These are phyloP conservation scores for Falciphora oryzae DNA, from an alignment of 2,329 filamentous ascomycete genomes.

Conservation along the genomic window DNA sequence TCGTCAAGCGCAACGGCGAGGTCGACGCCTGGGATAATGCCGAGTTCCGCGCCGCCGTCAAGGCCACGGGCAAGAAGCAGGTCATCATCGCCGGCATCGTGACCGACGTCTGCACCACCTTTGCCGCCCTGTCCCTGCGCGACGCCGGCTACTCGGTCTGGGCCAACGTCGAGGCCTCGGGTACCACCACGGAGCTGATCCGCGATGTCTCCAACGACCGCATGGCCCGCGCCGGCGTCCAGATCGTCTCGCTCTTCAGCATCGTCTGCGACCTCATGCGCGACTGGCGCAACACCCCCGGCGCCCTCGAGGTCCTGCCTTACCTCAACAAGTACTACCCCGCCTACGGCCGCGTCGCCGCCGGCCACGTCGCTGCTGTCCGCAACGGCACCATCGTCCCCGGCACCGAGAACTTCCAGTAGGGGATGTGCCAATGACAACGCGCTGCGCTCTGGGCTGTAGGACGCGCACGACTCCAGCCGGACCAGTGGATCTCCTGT, in stretches of 20 bases:
- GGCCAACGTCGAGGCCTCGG: conserved; percentile 66
- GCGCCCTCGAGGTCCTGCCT: conserved; percentile 51
- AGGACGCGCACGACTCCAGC: too few relatives aligned
- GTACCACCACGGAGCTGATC: conserved; percentile 56
- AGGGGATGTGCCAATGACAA: background rate
- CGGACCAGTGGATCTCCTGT: too few relatives aligned
- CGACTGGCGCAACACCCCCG: conserved; percentile 56
- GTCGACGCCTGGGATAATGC: conserved; percentile 73
- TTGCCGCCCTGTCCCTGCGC: conserved; percentile 66
- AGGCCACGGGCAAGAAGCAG: conserved; percentile 60
- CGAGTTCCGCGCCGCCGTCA: conserved; percentile 60
- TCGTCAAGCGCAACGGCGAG: conserved; percentile 64
- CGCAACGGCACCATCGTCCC: conserved; percentile 52
- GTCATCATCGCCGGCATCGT: conserved; percentile 67
- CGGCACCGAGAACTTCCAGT: conserved; percentile 25
- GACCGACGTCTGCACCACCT: conserved; percentile 71
- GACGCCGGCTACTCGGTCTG: conserved; percentile 68
- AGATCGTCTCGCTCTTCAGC: conserved; percentile 43
- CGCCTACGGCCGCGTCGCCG: conserved; percentile 57
- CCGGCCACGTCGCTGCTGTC: conserved; percentile 55
- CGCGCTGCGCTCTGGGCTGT: too few relatives aligned
- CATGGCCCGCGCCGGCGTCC: conserved; percentile 10
- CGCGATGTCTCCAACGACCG: conserved; percentile 35
- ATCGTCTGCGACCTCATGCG: conserved; percentile 66
- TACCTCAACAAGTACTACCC: conserved; percentile 61